phyloP scores from a whole-genome alignment of 2,329 filamentous ascomycete genomes.

The Didymella glomerata region DNA sequence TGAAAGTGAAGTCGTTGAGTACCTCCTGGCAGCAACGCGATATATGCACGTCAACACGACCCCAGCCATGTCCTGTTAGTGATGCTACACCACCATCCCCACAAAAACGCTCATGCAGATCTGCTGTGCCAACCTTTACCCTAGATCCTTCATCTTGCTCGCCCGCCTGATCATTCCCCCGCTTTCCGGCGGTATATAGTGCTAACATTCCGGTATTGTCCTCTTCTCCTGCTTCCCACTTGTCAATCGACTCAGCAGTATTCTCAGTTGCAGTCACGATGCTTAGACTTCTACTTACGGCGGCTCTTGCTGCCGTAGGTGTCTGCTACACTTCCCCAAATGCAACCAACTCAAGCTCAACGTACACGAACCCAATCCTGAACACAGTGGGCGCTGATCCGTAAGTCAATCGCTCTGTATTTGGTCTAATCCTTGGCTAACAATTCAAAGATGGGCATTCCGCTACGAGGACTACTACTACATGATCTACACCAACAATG shows the following conservation, averaged over 20 bases:
- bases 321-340: constrained; percentile 25
- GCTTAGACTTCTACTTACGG: constrained; percentile 30
- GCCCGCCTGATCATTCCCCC: constrained; percentile 8
- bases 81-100: constrained; percentile 8
- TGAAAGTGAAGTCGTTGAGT: not conserved
- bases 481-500: constrained; percentile 56
- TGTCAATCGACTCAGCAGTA: not conserved
- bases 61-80: not conserved
- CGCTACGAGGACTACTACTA: constrained; percentile 55
- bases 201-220: not conserved
- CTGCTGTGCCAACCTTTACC: constrained; percentile 12
- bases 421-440: not conserved
- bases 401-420: constrained; percentile 31
- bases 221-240: not conserved
- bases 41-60: not conserved
- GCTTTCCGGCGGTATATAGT: constrained; percentile 13
- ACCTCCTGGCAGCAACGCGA: not conserved
- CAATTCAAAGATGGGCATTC: constrained; percentile 52
- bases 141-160: constrained; percentile 10
- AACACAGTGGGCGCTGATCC: constrained; percentile 55
- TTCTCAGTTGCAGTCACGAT: constrained; percentile 18
- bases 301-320: constrained; percentile 30
- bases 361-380: constrained; percentile 58
- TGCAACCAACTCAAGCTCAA: constrained; percentile 33
- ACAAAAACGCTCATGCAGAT: constrained; percentile 16